Percentiles rank a stretch among this genome's conserved stretches.
phyloP scores from a whole-genome alignment of 768 basidiomycete species.

The Rhizopogon vesiculosus region DNA sequence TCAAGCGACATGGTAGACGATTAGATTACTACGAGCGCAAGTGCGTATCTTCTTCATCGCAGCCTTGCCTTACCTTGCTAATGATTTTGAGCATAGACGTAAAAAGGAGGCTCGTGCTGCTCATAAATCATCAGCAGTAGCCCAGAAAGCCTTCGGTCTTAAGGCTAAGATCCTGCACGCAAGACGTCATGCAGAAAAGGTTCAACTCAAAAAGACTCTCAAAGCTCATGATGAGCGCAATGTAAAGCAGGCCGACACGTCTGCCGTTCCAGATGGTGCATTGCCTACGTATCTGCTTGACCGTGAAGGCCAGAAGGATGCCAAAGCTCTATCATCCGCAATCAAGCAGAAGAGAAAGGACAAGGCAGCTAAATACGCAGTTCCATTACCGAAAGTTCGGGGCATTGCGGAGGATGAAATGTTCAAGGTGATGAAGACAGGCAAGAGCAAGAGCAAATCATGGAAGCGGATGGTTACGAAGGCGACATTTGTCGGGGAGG shows the following conservation, averaged over 20 bases:
- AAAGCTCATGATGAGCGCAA: conserved; percentile 99
- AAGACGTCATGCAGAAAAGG: conserved; percentile 94
- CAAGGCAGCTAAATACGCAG: conserved; percentile 97
- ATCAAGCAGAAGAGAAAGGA: conserved; percentile 99
- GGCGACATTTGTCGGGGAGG: conserved; percentile 97
- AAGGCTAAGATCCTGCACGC: conserved; percentile 98
- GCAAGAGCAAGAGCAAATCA: conserved; percentile 91
- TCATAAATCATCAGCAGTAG: conserved; percentile 73
- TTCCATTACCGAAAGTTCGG: conserved; percentile 93
- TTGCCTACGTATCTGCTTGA: conserved; percentile 95
- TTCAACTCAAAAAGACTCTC: conserved; percentile 98
- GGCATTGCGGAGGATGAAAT: conserved; percentile 99
- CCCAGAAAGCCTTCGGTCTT: conserved; percentile 93
- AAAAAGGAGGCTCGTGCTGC: conserved; percentile 77
- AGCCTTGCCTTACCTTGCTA: background rate
- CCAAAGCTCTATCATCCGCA: conserved; percentile 91
- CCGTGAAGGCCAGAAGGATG: conserved; percentile 96
- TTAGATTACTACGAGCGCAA: conserved; percentile 95
- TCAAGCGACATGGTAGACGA: conserved; percentile 93
- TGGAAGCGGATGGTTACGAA: conserved; percentile 99
- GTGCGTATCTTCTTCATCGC: conserved; percentile 41
- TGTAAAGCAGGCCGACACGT: conserved; percentile 88
- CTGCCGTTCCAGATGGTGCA: conserved; percentile 82
- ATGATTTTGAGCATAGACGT: conserved; percentile 42
- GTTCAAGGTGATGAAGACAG: conserved; percentile 99